Evolutionary conservation across 2,329 filamentous ascomycete species (phyloP).

Genomic region (Gaeumannomyces tritici): DNA sequence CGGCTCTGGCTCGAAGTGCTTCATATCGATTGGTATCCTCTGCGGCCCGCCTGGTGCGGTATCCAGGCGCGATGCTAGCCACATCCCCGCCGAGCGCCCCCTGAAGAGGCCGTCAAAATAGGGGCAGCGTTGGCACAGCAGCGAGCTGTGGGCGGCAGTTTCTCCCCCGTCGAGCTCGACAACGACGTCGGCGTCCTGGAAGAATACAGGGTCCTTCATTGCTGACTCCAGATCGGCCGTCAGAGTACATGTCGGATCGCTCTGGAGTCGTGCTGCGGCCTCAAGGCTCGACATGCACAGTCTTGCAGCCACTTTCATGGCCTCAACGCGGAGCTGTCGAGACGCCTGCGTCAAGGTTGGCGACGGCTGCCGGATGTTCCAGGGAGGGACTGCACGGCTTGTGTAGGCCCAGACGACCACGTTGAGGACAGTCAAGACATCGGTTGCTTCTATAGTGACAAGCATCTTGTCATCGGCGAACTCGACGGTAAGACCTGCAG

Average conservation of each 20-base stretch:
- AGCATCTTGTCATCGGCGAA: slow-evolving; percentile 31
- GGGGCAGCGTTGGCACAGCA: slow-evolving; percentile 76
- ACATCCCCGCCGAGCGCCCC: slow-evolving; percentile 76
- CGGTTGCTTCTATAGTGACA: slow-evolving; percentile 58
- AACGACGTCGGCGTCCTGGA: slow-evolving; percentile 69
- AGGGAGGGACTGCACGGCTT: slow-evolving; percentile 72
- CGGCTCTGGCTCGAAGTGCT: slow-evolving; percentile 62
- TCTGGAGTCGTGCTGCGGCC: slow-evolving; percentile 68
- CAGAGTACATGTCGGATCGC: slow-evolving; percentile 52
- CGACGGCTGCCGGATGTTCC: slow-evolving; percentile 66
- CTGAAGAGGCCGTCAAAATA: slow-evolving; percentile 89
- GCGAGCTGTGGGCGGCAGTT: slow-evolving; percentile 62
- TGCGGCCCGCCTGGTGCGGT: slow-evolving; percentile 15
- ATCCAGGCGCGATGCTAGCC: slow-evolving; percentile 65
- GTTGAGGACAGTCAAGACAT: slow-evolving; percentile 72
- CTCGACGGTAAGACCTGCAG: slow-evolving; percentile 53
- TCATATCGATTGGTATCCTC: slow-evolving; percentile 63
- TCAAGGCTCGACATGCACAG: slow-evolving; percentile 14
- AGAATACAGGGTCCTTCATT: slow-evolving; percentile 56
- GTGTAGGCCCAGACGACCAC: slow-evolving; percentile 72
- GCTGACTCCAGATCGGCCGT: slow-evolving; percentile 62
- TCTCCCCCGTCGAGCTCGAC: slow-evolving; percentile 70
- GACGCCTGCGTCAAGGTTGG: slow-evolving; percentile 61
- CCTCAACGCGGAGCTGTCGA: slow-evolving; percentile 68
- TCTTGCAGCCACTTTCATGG: slow-evolving; percentile 66